A percentile compares a stretch with the other conserved stretches of the same genome.
Conservation (phyloP, 345 rosid species). For the Melaleuca quinquenervia region DNA sequence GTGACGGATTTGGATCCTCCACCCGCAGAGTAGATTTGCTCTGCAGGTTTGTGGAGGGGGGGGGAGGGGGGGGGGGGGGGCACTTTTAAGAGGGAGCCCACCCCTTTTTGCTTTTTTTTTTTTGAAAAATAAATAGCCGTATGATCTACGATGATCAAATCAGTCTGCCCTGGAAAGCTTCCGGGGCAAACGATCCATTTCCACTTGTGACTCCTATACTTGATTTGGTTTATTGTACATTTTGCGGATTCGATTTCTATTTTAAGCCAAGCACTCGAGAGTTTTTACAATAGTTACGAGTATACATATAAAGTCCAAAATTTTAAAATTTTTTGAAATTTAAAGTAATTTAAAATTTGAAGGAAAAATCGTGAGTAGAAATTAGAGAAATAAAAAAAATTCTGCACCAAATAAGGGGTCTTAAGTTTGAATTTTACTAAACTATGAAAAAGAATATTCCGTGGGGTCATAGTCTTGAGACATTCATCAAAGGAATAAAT, state of each 20-base stretch:
- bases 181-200: too few species aligned
- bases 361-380: neutral
- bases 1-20: too few species aligned
- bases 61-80: too few species aligned
- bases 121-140: too few species aligned
- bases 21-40: too few species aligned
- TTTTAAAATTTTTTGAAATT: neutral
- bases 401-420: neutral
- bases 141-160: too few species aligned
- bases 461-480: neutral
- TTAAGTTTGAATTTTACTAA: neutral
- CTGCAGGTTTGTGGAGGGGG: too few species aligned
- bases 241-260: neutral
- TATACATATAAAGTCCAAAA: neutral
- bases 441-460: neutral
- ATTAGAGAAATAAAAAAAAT: neutral
- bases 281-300: neutral
- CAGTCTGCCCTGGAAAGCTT: too few species aligned
- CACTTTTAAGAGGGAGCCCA: too few species aligned
- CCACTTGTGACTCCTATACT: neutral
- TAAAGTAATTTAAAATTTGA: neutral
- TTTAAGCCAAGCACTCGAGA: neutral
- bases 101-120: too few species aligned
- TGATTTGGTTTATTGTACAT: neutral
- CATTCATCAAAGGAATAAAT: neutral